Conservation (phyloP, 1,284 basidiomycete species). For the Phylloboletellus chloephorus region DNA sequence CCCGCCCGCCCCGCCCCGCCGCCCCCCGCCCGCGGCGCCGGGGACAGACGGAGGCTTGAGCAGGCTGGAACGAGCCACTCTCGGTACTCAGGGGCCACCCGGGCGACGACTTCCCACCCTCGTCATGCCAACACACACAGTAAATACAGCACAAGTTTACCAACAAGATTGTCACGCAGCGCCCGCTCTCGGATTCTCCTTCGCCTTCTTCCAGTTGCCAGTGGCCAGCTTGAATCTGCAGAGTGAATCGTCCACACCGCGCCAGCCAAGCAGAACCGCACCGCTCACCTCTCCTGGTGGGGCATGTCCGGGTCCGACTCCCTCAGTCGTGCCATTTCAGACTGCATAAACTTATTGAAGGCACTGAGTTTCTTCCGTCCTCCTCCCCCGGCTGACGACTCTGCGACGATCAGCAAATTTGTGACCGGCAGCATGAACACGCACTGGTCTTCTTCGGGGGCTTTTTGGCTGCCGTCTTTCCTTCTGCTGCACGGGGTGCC, state of each 20-base stretch:
- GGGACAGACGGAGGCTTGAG: no score
- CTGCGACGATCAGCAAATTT: conserved; percentile 23
- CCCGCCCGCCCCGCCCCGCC: no score
- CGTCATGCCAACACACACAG: no score
- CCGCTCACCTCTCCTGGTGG: conserved; percentile 65
- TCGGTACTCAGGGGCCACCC: no score
- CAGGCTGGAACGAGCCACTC: no score
- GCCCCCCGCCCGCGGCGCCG: no score
- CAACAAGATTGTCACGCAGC: no score
- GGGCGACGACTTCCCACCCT: no score
- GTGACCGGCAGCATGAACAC: conserved; percentile 11
- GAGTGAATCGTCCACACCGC: conserved; percentile 9
- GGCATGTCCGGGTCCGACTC: conserved; percentile 61
- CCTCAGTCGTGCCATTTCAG: conserved; percentile 70
- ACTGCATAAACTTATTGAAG: conserved; percentile 78
- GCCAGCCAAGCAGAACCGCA: no score
- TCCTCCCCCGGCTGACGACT: conserved; percentile 38
- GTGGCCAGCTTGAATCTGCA: conserved; percentile 69
- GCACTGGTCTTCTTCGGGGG: conserved; percentile 32
- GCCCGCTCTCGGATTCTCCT: conserved; percentile 54
- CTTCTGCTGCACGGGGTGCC: conserved; percentile 29
- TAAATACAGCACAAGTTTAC: no score
- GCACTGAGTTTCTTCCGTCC: conserved; percentile 54
- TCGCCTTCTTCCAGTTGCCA: conserved; percentile 68
- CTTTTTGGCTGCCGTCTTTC: conserved; percentile 29